These are phyloP conservation scores for Fusarium goolgardi DNA, from an alignment of 2,329 filamentous ascomycete genomes.

Conservation along the genomic window DNA sequence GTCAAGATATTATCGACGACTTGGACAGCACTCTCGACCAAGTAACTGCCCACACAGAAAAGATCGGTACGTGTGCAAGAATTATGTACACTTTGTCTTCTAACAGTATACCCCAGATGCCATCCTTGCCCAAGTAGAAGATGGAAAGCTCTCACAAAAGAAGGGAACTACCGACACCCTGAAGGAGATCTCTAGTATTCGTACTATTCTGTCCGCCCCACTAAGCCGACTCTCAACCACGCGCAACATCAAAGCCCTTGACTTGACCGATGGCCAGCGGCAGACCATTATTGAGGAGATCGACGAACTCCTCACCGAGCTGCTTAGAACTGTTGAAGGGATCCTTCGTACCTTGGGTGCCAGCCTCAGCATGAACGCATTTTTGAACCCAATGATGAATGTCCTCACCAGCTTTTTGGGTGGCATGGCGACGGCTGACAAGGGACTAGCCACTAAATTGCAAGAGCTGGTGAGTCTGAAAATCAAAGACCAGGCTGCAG, in stretches of 20 bases:
- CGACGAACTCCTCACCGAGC: background rate
- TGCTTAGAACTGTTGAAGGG: background rate
- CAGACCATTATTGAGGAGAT: background rate
- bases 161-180: background rate
- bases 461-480: background rate
- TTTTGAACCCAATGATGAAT: conserved; percentile 16
- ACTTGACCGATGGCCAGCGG: background rate
- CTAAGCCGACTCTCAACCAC: conserved; percentile 8
- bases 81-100: background rate
- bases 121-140: conserved; percentile 5
- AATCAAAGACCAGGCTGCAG: background rate
- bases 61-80: background rate
- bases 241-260: background rate
- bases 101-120: background rate
- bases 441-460: background rate
- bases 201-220: background rate
- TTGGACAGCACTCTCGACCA: conserved; percentile 13
- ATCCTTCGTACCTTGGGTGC: background rate
- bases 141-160: background rate
- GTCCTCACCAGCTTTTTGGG: conserved; percentile 5
- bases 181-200: conserved; percentile 9
- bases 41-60: background rate
- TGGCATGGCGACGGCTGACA: background rate
- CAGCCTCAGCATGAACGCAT: background rate
- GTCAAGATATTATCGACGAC: background rate